Evolutionary conservation across 208 protist species (phyloP), one percentile per base, ranked within the genome.

Genomic region (Leptomonas pyrrhocoris): DNA sequence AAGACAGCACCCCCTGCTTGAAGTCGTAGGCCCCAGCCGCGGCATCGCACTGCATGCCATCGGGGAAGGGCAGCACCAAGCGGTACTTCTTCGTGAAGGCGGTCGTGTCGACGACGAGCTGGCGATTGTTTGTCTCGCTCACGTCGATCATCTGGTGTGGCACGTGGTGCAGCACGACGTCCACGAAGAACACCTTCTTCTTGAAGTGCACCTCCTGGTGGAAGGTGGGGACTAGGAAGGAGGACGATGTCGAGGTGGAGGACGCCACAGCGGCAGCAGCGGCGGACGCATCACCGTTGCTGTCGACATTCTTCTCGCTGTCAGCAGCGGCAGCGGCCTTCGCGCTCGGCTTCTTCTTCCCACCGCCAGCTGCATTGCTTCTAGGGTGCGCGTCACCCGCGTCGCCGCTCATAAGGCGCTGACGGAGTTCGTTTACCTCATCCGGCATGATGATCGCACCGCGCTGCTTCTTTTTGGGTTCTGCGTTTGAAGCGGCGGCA

Each of bases 191-290:
- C 50, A 89, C 73, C 63, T 90, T 87, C 25, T 85, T 86, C 75
- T 93, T 93, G 75, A 89, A 88, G 77, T 96, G 92, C 23, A 94
- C 59, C 79, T 96, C 87, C 45, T 89, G 36, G 72, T 79, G 78
- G 53, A 87, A 87, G 45, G 70, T 67, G 1, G 92, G 92, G 62
- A 83, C 81, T 25, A 74, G 50, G 18, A 80, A 51, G 9, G 63
- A 66, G 15, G 65, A 56, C 7, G 80, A 62, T 19, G 71, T 40
- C 5, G 68, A 42, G 3, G 73, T 19, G 8, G 73, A 9, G 34
- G 50, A 18, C 9, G 75, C 56, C 16, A 54, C 53, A 16, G 68
- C 36, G 21, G 68, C 57, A 43, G 57, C 30, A 19, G 61, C 53
- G n/a, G 34, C 1, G 21, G 43, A 40, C 38, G 61, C 54, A 3